These are phyloP conservation scores for Lachancea cidri DNA, from an alignment of 805 yeast species.

Conservation along the genomic window DNA sequence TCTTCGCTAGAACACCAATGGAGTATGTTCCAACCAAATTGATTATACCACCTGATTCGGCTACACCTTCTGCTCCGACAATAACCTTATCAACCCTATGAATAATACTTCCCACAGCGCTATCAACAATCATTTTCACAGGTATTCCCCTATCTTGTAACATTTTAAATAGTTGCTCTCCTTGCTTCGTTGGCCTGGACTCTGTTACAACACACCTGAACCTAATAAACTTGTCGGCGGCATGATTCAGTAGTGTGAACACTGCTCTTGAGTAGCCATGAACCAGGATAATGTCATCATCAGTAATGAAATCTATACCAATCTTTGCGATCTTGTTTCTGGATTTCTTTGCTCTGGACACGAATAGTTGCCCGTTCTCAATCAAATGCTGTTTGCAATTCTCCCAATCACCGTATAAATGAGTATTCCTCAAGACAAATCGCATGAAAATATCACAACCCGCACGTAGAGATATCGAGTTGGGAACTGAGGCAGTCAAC, in stretches of 20 bases:
- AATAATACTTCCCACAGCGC: conserved; percentile 89
- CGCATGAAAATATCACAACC: conserved; percentile 97
- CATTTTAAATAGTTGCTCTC: conserved; percentile 62
- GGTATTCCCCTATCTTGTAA: conserved; percentile 75
- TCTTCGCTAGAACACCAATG: conserved; percentile 85
- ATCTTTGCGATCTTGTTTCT: conserved; percentile 81
- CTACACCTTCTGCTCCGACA: conserved; percentile 99
- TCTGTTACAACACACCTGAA: conserved; percentile 92
- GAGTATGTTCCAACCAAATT: conserved; percentile 94
- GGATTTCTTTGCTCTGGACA: conserved; percentile 85
- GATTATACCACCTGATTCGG: conserved; percentile 97
- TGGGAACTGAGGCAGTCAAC: conserved; percentile 73
- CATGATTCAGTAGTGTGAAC: conserved; percentile 63
- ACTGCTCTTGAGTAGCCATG: conserved; percentile 94
- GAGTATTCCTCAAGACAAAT: conserved; percentile 84
- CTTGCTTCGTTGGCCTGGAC: conserved; percentile 79
- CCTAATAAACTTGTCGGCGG: conserved; percentile 71
- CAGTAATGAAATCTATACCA: conserved; percentile 86
- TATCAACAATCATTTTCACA: conserved; percentile 80
- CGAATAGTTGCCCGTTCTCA: conserved; percentile 88
- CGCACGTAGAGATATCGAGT: conserved; percentile 89
- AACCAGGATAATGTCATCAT: conserved; percentile 84
- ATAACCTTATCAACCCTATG: conserved; percentile 89
- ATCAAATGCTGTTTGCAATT: conserved; percentile 82
- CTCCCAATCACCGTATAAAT: conserved; percentile 88